These are phyloP conservation scores for Clarireedia homoeocarpa DNA, from an alignment of 2,329 filamentous ascomycete species.

Conservation along the genomic window DNA sequence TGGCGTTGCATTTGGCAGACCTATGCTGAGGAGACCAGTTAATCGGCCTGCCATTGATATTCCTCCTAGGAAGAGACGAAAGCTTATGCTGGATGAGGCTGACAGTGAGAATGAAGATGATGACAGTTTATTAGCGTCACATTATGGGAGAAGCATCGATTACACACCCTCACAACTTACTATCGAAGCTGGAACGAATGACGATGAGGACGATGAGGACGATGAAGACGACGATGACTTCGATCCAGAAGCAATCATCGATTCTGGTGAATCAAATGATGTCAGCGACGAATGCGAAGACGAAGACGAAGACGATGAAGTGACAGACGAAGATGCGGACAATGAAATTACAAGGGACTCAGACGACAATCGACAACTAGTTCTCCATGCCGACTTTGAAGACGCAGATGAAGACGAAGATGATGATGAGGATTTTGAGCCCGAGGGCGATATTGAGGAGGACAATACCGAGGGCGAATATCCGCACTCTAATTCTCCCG, in stretches of 20 bases:
- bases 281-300: slow-evolving; percentile 22
- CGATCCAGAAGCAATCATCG: slow-evolving; percentile 14
- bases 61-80: slow-evolving; percentile 63
- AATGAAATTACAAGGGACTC: too few relatives aligned
- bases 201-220: slow-evolving; percentile 16
- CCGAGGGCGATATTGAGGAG: slow-evolving; percentile 17
- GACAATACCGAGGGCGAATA: slow-evolving; percentile 6
- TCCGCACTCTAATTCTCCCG: neutral
- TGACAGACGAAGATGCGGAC: slow-evolving; percentile 16
- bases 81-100: slow-evolving; percentile 39
- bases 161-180: slow-evolving; percentile 23
- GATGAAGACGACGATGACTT: slow-evolving; percentile 20
- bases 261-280: slow-evolving; percentile 27
- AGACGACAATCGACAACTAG: slow-evolving; percentile 12
- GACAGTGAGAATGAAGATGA: slow-evolving; percentile 32
- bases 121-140: slow-evolving; percentile 23
- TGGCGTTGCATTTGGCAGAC: slow-evolving; percentile 75
- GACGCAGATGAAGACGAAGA: slow-evolving; percentile 22
- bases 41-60: slow-evolving; percentile 62
- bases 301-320: slow-evolving; percentile 23
- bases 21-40: slow-evolving; percentile 51
- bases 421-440: slow-evolving; percentile 23
- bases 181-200: slow-evolving; percentile 8
- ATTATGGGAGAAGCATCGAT: slow-evolving; percentile 7
- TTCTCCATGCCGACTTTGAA: slow-evolving; percentile 30